phyloP scores from a whole-genome alignment of 192 early-diverging fungal species.

The Coemansia sp. region DNA sequence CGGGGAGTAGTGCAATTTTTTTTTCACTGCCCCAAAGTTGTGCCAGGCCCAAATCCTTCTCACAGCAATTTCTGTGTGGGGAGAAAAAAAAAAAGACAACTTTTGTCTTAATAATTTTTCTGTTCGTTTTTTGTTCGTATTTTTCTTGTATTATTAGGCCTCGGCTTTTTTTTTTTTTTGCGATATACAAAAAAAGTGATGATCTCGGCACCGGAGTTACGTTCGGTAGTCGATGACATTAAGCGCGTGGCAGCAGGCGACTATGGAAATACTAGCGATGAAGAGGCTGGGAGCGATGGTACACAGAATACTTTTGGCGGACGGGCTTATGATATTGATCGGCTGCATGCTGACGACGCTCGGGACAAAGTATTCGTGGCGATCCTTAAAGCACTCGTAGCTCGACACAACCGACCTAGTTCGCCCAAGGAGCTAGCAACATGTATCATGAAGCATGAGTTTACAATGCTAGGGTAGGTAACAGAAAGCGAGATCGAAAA shows the following conservation, averaged over 20 bases:
- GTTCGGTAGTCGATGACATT: constrained; percentile 45
- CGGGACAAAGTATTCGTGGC: constrained; percentile 87
- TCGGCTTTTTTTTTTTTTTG: background rate
- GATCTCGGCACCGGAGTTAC: constrained; percentile 43
- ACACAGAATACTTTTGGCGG: constrained; percentile 46
- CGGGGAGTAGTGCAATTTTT: background rate
- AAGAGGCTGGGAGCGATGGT: constrained; percentile 34
- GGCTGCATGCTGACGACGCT: constrained; percentile 75
- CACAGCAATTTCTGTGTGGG: background rate
- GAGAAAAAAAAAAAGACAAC: too few relatives aligned
- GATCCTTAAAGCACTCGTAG: constrained; percentile 79
- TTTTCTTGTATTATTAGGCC: too few relatives aligned
- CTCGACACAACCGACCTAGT: constrained; percentile 75
- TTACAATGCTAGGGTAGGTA: constrained; percentile 65
- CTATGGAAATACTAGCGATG: constrained; percentile 10
- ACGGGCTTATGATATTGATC: constrained; percentile 51
- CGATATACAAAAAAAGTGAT: background rate
- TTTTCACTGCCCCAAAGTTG: constrained; percentile 3
- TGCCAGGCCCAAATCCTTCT: constrained; percentile 8
- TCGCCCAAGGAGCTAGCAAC: constrained; percentile 81
- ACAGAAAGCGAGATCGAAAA: constrained; percentile 52
- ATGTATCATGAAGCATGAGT: constrained; percentile 76
- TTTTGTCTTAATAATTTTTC: too few relatives aligned
- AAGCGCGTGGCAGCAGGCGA: constrained; percentile 41
- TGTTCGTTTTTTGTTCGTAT: too few relatives aligned